Evolutionary conservation across 805 yeast genomes (phyloP), one percentile per base, ranked within the genome.

Genomic region (Cyberlindnera veronae): DNA sequence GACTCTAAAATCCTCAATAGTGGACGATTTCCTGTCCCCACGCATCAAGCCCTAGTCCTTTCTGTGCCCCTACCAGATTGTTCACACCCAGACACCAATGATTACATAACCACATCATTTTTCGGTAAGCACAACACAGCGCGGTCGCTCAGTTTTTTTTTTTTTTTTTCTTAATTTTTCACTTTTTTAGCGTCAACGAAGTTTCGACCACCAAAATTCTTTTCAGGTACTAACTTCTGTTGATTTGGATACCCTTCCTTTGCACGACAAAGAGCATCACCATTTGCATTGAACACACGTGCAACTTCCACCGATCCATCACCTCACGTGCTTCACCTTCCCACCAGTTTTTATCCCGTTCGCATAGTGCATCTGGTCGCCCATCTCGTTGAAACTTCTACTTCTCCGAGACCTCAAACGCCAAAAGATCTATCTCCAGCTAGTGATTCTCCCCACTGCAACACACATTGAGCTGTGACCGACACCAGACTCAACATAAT

Each of bases 171-270:
- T 24, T 24, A 15, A 29, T 39, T 39, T 39, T 39, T 39, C 38
- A 34, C 38, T 39, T 39, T 32, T 39, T 34, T 38, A 38, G 37
- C 42, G 42, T 26, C 32, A 32, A 32, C 32, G 35, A 18, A 22
- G 27, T 19, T 17, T 34, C 31, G 31, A 34, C 14, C 40, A 23
- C 34, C 34, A 31, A 36, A 36, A 36, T 36, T 38, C 41, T 32
- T 38, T 32, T 32, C 36, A 32, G 28, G 21, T 19, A 13, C 19
- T 13, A 32, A 12, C 17, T 14, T 12, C 32, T 11, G 14, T 11
- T 9, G 7, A 14, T 14, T 18, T 11, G 19, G 30, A 16, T 9
- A 27, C 9, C 30, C 9, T 14, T 28, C 17, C 15, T 11, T 28
- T 15, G 8, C 30, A 28, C 14, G n/a, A n/a, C n/a, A n/a, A n/a